Evolutionary conservation across 176 grass and related monocot species (phyloP).

Genomic region (Pontederia crassipes): DNA sequence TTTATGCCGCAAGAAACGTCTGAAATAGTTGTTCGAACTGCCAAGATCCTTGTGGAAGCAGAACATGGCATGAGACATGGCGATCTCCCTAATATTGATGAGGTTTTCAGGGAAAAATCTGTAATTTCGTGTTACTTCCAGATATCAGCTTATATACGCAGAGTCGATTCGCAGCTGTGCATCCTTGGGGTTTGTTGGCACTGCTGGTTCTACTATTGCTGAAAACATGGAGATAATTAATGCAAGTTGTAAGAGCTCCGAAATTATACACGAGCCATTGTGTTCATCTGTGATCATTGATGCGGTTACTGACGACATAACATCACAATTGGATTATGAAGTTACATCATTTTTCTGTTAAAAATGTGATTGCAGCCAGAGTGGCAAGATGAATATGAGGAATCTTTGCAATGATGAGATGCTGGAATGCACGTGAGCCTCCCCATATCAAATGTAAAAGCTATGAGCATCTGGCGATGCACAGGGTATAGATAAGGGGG

Average conservation of each 20-base stretch:
- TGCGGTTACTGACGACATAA: too few relatives aligned
- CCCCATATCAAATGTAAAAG: too few relatives aligned
- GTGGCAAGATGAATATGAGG: too few relatives aligned
- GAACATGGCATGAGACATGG: constrained; percentile 70
- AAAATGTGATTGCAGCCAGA: too few relatives aligned
- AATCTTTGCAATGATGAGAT: too few relatives aligned
- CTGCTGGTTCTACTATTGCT: constrained; percentile 85
- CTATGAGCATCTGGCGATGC: too few relatives aligned
- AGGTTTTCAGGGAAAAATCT: constrained; percentile 22
- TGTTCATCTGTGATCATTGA: too few relatives aligned
- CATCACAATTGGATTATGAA: too few relatives aligned
- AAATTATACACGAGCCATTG: too few relatives aligned
- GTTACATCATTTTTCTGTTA: too few relatives aligned
- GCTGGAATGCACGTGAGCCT: too few relatives aligned
- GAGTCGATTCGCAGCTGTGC: constrained; percentile 86
- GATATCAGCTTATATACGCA: constrained; percentile 70
- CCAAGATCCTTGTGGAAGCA: constrained; percentile 58
- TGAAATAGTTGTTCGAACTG: constrained; percentile 49
- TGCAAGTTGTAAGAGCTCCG: constrained; percentile 39
- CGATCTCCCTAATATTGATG: constrained; percentile 41
- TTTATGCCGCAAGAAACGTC: constrained; percentile 55
- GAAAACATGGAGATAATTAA: constrained; percentile 72
- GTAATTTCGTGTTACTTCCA: constrained; percentile 42
- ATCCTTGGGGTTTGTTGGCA: constrained; percentile 89
- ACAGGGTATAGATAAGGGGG: too few relatives aligned